Evolutionary conservation across 2,329 filamentous ascomycete genomes (phyloP).

Genomic region (Colletotrichum spinosum): DNA sequence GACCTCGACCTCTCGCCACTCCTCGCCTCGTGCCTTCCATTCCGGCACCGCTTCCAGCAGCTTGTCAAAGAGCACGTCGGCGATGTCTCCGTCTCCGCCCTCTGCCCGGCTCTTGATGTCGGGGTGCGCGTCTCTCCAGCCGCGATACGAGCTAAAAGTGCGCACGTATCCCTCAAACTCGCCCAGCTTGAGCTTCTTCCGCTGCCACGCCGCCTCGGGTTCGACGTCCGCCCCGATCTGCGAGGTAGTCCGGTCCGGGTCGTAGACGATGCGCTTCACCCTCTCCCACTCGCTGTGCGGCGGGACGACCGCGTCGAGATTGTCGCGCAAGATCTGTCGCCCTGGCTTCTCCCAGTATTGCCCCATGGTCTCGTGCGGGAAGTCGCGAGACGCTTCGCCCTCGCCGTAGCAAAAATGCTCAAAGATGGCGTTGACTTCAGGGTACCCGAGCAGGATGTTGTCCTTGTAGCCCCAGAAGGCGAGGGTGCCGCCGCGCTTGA

Average conservation of each 20-base stretch:
- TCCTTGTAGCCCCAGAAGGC: conserved; percentile 77
- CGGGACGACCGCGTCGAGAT: conserved; percentile 63
- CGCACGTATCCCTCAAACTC: conserved; percentile 70
- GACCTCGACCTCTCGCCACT: conserved; percentile 65
- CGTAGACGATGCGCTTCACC: conserved; percentile 66
- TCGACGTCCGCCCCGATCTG: conserved; percentile 43
- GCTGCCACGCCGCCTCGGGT: conserved; percentile 58
- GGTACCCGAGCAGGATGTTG: conserved; percentile 66
- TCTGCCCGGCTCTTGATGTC: conserved; percentile 59
- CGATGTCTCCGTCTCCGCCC: conserved; percentile 69
- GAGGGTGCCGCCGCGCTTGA: conserved; percentile 67
- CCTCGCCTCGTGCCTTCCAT: conserved; percentile 60
- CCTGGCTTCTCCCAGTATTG: conserved; percentile 73
- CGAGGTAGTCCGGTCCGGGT: conserved; percentile 59
- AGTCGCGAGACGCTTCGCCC: conserved; percentile 55
- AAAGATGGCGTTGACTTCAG: conserved; percentile 64
- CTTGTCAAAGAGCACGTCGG: conserved; percentile 71
- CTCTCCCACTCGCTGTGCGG: conserved; percentile 64
- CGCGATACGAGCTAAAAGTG: conserved; percentile 70
- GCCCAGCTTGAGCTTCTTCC: conserved; percentile 64
- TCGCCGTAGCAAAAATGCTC: conserved; percentile 66
- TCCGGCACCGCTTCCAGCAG: conserved; percentile 65
- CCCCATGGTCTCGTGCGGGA: conserved; percentile 63
- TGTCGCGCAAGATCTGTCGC: conserved; percentile 63
- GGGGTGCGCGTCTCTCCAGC: conserved; percentile 68